Percentiles rank a stretch among this genome's conserved stretches.
Conservation (phyloP, 768 basidiomycete species). For the Mycena vitilis region DNA sequence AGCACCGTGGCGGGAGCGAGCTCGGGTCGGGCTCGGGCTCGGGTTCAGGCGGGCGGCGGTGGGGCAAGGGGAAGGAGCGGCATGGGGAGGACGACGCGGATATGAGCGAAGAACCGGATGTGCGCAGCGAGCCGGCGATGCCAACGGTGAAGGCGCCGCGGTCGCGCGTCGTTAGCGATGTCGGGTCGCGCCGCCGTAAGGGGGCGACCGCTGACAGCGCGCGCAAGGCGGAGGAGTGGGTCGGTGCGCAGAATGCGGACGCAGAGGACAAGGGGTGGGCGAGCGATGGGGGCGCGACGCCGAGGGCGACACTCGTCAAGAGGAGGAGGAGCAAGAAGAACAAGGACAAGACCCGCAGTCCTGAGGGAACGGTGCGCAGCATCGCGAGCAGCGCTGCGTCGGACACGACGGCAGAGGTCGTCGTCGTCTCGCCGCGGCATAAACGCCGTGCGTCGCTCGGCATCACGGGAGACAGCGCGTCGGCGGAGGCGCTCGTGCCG, state of each 20-base stretch:
- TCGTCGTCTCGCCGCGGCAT: slow-evolving; percentile 26
- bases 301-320: slow-evolving; percentile 17
- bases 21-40: neutral
- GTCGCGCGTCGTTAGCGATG: slow-evolving; percentile 40
- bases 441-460: slow-evolving; percentile 35
- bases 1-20: slow-evolving; percentile 33
- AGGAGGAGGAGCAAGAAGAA: slow-evolving; percentile 34
- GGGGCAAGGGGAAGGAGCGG: slow-evolving; percentile 38
- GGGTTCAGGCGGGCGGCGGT: slow-evolving; percentile 8
- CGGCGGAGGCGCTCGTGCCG: slow-evolving; percentile 27
- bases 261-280: slow-evolving; percentile 33
- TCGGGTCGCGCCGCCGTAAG: slow-evolving; percentile 23
- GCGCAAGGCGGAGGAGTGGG: slow-evolving; percentile 39
- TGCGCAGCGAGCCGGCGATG: slow-evolving; percentile 29
- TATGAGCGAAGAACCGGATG: slow-evolving; percentile 29
- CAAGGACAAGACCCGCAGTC: neutral
- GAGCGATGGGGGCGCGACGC: slow-evolving; percentile 27
- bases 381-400: slow-evolving; percentile 25
- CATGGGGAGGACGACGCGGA: slow-evolving; percentile 37
- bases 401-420: slow-evolving; percentile 26
- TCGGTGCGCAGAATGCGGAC: slow-evolving; percentile 36
- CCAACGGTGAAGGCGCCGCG: slow-evolving; percentile 19
- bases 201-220: slow-evolving; percentile 20
- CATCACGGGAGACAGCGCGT: slow-evolving; percentile 7
- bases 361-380: slow-evolving; percentile 19